Percentiles rank a stretch among this genome's conserved stretches.
phyloP scores from a whole-genome alignment of 257 asterid genomes.

The Linaria vulgaris region DNA sequence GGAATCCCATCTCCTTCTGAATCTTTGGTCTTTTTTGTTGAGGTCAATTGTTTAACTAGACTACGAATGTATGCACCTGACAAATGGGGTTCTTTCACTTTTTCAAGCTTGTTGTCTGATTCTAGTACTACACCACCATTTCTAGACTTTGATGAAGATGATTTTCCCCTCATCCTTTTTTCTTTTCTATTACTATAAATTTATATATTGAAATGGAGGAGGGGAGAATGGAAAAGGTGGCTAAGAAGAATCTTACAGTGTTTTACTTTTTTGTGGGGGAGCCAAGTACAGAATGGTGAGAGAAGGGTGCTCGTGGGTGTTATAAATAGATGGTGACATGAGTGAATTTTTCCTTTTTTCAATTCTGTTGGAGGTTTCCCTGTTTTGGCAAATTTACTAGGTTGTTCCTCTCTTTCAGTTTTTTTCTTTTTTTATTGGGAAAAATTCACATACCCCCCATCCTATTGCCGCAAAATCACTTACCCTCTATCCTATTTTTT shows the following conservation, averaged over 20 bases:
- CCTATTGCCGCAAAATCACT: no score
- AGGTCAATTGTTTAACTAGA: constrained; percentile 84
- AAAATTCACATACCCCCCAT: no score
- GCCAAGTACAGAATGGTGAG: constrained; percentile 65
- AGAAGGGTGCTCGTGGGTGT: constrained; percentile 58
- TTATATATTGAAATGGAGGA: no score
- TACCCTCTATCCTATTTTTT: no score
- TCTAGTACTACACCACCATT: constrained; percentile 45
- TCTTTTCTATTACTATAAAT: no score
- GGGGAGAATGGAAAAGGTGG: constrained; percentile 31
- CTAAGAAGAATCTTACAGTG: constrained; percentile 26
- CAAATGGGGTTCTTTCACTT: constrained; percentile 62
- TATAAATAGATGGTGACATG: constrained; percentile 70
- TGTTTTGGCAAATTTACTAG: constrained; percentile 55
- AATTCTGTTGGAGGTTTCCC: constrained; percentile 55
- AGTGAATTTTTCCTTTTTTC: constrained; percentile 23
- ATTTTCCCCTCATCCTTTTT: constrained; percentile 69
- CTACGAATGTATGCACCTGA: constrained; percentile 93
- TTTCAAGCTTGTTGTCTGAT: constrained; percentile 45
- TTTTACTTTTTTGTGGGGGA: constrained; percentile 45
- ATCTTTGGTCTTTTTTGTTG: constrained; percentile 76
- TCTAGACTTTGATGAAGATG: constrained; percentile 59
- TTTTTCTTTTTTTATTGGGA: no score
- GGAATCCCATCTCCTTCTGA: constrained; percentile 50
- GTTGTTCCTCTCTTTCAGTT: constrained; percentile 22